Conservation (phyloP, 2,329 filamentous ascomycete species). For the Alternaria consortialis region DNA sequence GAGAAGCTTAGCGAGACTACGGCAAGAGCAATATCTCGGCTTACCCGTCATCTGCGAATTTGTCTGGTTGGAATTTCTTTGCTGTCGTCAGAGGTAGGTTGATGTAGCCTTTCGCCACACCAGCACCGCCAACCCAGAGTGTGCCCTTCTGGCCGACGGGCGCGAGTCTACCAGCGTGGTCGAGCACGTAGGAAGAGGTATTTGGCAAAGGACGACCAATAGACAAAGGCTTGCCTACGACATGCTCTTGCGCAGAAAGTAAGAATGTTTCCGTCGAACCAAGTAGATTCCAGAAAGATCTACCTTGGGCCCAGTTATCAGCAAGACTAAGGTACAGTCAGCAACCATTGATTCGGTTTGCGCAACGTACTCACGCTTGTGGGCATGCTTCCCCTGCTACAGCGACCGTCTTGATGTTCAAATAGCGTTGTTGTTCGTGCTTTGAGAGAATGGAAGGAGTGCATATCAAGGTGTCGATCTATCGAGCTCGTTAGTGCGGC, state of each 20-base stretch:
- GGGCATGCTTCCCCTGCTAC: conserved; percentile 65
- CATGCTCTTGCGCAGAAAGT: conserved; percentile 64
- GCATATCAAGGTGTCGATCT: conserved; percentile 64
- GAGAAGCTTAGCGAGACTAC: not conserved
- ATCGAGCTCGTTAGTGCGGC: conserved; percentile 11
- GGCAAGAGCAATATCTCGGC: not conserved
- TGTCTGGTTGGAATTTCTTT: conserved; percentile 60
- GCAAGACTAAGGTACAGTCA: conserved; percentile 54
- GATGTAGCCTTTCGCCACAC: conserved; percentile 66
- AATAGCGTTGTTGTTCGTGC: conserved; percentile 58
- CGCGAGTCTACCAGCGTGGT: conserved; percentile 58
- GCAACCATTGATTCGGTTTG: not conserved
- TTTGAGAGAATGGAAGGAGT: conserved; percentile 65
- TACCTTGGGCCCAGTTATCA: conserved; percentile 63
- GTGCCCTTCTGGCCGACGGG: conserved; percentile 59
- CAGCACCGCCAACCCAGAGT: conserved; percentile 67
- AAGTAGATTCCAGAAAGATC: conserved; percentile 61
- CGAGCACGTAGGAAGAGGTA: conserved; percentile 65
- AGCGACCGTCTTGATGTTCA: conserved; percentile 62
- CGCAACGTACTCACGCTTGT: conserved; percentile 49
- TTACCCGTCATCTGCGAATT: conserved; percentile 63
- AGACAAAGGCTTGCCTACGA: conserved; percentile 57
- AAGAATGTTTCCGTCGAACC: conserved; percentile 69
- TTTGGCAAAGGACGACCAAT: conserved; percentile 67
- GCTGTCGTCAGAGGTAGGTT: conserved; percentile 62